Evolutionary conservation across 2,329 filamentous ascomycete species (phyloP), one percentile per base, ranked within the genome.

Genomic region (Aspergillus sp.): DNA sequence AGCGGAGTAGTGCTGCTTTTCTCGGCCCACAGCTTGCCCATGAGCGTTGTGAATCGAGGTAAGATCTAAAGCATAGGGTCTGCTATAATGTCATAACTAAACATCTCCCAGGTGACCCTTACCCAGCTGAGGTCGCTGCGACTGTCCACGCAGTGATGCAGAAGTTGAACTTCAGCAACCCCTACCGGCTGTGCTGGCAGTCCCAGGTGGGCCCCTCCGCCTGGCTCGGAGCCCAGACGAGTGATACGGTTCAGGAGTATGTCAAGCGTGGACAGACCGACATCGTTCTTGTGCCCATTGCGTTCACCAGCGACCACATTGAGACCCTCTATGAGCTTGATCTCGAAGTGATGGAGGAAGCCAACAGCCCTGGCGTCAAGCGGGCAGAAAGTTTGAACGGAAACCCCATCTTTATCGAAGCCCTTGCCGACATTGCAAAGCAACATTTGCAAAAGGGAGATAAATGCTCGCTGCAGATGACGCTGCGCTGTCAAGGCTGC

Each of bases 271-370:
- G 91, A 1, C 88, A 96, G 61, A 95, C 85, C 43, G 90, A 98
- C 61, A 76, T 98, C 43, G 76, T 96, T 1, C 76, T 98, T 6
- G 89, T 98, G 44, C 93, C 93, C 0, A 94, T 98, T 52, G 93
- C 93, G 5, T 98, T 98, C 65, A 98, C 93, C 0, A 95, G 88
- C n/a, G 93, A 98, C 60, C 93, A 98, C 64, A 98, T 98, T 54
- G 93, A 98, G 71, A 98, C 93, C 0, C 75, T 98, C 1, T 97
- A 85, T 64, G 93, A 98, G 67, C 74, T 98, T 41, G 93, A 98
- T 65, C 77, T 88, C 57, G 93, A 98, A 69, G 89, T 98, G 33
- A 97, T 98, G 60, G 86, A 88, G 45, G 90, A 95, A 51, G 70
- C 70, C 32, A 67, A 88, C 80, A 81, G 87, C 58, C 71, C 80